Percentiles rank a stretch among this genome's conserved stretches.
These are phyloP conservation scores for Nannochloris sp. DNA, from an alignment of 139 green algal species.

Conservation along the genomic window DNA sequence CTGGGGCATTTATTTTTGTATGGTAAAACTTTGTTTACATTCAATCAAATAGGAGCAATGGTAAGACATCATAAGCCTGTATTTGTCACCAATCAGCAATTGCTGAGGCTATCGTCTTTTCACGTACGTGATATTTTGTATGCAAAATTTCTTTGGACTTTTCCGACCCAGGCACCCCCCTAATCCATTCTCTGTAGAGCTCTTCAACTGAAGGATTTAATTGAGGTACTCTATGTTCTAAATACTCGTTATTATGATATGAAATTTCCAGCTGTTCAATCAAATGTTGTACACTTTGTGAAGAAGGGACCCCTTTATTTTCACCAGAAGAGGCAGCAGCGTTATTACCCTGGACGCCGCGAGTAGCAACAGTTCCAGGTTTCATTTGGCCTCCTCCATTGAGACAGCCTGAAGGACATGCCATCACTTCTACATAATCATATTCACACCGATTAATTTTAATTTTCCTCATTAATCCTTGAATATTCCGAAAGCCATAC, in stretches of 20 bases:
- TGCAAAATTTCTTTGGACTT: neutral
- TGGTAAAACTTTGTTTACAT: too few species aligned
- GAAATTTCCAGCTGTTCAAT: conserved; percentile 43
- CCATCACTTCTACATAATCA: conserved; percentile 97
- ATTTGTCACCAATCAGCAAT: neutral
- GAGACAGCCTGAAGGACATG: conserved; percentile 84
- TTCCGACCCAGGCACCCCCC: neutral
- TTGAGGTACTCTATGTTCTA: neutral
- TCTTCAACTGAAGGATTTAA: neutral
- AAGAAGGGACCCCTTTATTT: conserved; percentile 38
- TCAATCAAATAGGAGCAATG: too few species aligned
- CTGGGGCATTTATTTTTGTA: too few species aligned
- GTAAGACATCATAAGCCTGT: too few species aligned
- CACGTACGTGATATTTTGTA: neutral
- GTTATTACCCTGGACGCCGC: too few species aligned
- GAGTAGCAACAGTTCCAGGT: conserved; percentile 24
- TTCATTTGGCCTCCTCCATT: conserved; percentile 91
- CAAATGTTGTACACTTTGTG: conserved; percentile 43
- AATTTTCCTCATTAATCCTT: conserved; percentile 84
- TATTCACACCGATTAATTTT: conserved; percentile 72
- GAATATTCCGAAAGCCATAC: conserved; percentile 97
- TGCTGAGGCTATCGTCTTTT: neutral
- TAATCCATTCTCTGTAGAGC: neutral
- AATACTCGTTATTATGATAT: conserved; percentile 38
- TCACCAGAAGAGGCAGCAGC: conserved; percentile 21